Evolutionary conservation across 78 protist genomes (phyloP).

Genomic region (Diacronema lutheri): DNA sequence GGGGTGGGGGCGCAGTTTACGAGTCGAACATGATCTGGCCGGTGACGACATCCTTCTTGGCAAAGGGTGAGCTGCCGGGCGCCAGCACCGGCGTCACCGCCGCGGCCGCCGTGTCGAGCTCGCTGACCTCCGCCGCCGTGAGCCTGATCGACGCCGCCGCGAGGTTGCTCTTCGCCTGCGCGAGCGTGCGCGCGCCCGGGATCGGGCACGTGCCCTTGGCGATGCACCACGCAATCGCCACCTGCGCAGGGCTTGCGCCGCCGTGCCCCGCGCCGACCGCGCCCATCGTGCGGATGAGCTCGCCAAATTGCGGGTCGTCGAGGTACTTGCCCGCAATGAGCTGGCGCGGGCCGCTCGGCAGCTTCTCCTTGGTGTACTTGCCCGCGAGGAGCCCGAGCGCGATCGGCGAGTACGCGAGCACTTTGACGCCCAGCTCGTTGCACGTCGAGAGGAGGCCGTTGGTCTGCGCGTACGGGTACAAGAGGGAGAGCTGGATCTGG

Average conservation of each 20-base stretch:
- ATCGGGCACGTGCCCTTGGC: not conserved
- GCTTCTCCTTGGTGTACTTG: not conserved
- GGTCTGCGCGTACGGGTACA: not conserved
- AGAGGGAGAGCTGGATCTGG: not conserved
- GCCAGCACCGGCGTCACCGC: not conserved
- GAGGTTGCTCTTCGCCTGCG: not conserved
- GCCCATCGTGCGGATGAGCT: not conserved
- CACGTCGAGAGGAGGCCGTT: not conserved
- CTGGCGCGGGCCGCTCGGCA: conserved; percentile 5
- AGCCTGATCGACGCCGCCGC: not conserved
- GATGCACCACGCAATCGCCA: not conserved
- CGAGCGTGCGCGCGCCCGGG: not conserved
- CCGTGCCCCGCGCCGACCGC: not conserved
- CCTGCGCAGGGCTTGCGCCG: not conserved
- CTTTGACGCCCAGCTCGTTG: not conserved
- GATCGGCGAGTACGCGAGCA: not conserved
- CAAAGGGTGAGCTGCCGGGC: not conserved
- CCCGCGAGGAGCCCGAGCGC: conserved; percentile 1
- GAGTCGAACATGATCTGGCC: not conserved
- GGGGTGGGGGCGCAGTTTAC: no score
- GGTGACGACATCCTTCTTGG: not conserved
- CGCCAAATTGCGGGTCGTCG: not conserved
- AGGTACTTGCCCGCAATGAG: not conserved
- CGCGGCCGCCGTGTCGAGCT: not conserved
- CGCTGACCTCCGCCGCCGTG: not conserved